Percentiles rank a stretch among this genome's conserved stretches.
phyloP scores from a whole-genome alignment of 495 filamentous ascomycete genomes.

The Physcia stellaris region DNA sequence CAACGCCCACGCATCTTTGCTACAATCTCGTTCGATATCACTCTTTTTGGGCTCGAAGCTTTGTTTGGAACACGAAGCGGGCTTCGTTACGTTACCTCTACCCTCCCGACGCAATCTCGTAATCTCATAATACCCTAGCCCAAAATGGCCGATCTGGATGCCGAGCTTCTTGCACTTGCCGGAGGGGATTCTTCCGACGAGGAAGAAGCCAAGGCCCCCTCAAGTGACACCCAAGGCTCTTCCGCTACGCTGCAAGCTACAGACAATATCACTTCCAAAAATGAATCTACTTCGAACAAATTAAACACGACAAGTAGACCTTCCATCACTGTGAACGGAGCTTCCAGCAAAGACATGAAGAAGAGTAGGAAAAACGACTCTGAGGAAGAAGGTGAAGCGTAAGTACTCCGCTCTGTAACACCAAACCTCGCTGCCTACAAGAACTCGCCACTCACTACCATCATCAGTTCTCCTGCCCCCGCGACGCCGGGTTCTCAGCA shows the following conservation, averaged over 20 bases:
- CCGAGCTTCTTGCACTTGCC: constrained; percentile 77
- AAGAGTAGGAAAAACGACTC: constrained; percentile 43
- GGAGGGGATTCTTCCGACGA: constrained; percentile 45
- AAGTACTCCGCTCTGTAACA: constrained; percentile 29
- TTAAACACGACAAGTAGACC: too few relatives aligned
- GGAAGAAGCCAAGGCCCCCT: constrained; percentile 27
- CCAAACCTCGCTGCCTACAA: constrained; percentile 3
- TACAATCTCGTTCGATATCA: too few relatives aligned
- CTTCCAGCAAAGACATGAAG: too few relatives aligned
- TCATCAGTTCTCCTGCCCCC: constrained; percentile 40
- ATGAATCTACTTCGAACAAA: too few relatives aligned
- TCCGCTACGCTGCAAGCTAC: constrained; percentile 34
- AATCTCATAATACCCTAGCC: too few relatives aligned
- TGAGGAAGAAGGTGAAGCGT: constrained; percentile 77
- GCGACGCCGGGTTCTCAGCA: constrained; percentile 64
- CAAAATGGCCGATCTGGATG: constrained; percentile 64
- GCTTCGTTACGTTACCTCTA: too few relatives aligned
- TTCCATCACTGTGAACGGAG: too few relatives aligned
- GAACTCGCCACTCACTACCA: constrained; percentile 7
- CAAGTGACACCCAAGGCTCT: constrained; percentile 27
- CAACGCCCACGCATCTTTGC: too few relatives aligned
- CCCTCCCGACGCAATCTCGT: too few relatives aligned
- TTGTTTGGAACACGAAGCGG: too few relatives aligned
- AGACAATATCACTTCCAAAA: constrained; percentile 24
- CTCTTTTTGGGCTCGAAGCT: too few relatives aligned